Percentiles rank a stretch among this genome's conserved stretches.
Evolutionary conservation across 2,329 filamentous ascomycete genomes (phyloP).

Genomic region (Fusarium sp.): DNA sequence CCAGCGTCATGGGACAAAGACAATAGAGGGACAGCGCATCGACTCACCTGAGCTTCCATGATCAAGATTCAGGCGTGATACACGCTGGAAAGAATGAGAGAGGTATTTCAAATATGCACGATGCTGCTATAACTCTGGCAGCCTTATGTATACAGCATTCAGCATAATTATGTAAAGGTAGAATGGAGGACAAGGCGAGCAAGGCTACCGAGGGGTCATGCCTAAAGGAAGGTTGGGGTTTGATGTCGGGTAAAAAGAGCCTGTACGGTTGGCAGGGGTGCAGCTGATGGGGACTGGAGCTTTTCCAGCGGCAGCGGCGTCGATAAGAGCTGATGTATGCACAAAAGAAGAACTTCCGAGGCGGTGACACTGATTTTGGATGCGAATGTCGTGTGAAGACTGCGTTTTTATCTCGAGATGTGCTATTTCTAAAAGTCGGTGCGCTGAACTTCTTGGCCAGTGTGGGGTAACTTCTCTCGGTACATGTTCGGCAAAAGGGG

Average conservation of each 20-base stretch:
- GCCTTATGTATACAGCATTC: constrained; percentile 57
- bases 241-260: constrained; percentile 36
- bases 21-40: constrained; percentile 26
- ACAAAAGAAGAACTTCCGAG: constrained; percentile 13
- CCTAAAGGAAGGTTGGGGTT: constrained; percentile 45
- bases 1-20: constrained; percentile 44
- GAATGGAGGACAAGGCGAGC: constrained; percentile 49
- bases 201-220: constrained; percentile 60
- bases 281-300: constrained; percentile 27
- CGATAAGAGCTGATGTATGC: constrained; percentile 3
- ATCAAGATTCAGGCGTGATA: constrained; percentile 48
- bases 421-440: constrained; percentile 58
- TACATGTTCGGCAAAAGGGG: constrained; percentile 32
- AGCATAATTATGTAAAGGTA: constrained; percentile 56
- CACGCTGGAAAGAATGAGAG: constrained; percentile 8
- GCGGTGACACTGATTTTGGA: constrained; percentile 37
- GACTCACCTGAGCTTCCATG: constrained; percentile 64
- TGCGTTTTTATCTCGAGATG: constrained; percentile 55
- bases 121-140: constrained; percentile 61
- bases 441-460: constrained; percentile 54
- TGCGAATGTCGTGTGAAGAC: constrained; percentile 39
- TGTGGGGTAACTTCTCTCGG: constrained; percentile 52
- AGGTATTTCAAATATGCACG: constrained; percentile 37
- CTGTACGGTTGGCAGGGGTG: constrained; percentile 26
- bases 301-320: constrained; percentile 11